phyloP scores from a whole-genome alignment of 306 rosid species.

The Abrus precatorius region DNA sequence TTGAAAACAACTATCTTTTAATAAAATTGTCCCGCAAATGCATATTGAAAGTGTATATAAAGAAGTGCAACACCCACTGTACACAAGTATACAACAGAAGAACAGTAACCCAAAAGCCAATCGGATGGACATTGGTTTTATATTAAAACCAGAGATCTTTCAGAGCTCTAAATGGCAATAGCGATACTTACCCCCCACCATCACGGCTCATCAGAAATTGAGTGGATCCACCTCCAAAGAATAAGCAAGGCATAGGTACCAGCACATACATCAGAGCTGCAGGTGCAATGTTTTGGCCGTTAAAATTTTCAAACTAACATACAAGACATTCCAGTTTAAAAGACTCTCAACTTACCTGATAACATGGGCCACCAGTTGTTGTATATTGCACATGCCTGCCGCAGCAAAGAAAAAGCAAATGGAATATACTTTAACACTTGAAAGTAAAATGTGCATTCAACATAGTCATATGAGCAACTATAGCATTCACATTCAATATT shows the following conservation, averaged over 20 bases:
- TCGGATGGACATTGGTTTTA: neutral
- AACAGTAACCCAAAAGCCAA: slow-evolving; percentile 17
- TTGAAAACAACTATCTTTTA: neutral
- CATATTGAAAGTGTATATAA: slow-evolving; percentile 3
- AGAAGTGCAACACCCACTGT: slow-evolving; percentile 14
- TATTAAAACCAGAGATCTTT: slow-evolving; percentile 31
- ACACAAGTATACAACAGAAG: slow-evolving; percentile 17
- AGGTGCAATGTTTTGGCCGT: slow-evolving; percentile 33
- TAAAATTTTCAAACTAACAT: slow-evolving; percentile 24
- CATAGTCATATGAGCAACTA: slow-evolving; percentile 18
- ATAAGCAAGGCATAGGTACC: slow-evolving; percentile 96
- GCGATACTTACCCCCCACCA: slow-evolving; percentile 59
- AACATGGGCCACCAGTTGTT: slow-evolving; percentile 99
- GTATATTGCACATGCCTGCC: slow-evolving; percentile 95
- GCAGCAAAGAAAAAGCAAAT: slow-evolving; percentile 38
- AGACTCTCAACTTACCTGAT: slow-evolving; percentile 67
- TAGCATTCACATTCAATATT: slow-evolving; percentile 33
- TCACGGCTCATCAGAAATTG: slow-evolving; percentile 82
- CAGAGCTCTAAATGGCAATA: slow-evolving; percentile 8
- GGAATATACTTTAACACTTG: slow-evolving; percentile 15
- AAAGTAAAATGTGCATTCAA: slow-evolving; percentile 25
- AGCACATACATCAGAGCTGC: slow-evolving; percentile 96
- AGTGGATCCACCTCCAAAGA: slow-evolving; percentile 96
- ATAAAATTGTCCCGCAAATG: neutral
- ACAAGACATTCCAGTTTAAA: slow-evolving; percentile 31